Base-by-base conservation (phyloP, 805 yeast species). In the Candida ovalis region DNA sequence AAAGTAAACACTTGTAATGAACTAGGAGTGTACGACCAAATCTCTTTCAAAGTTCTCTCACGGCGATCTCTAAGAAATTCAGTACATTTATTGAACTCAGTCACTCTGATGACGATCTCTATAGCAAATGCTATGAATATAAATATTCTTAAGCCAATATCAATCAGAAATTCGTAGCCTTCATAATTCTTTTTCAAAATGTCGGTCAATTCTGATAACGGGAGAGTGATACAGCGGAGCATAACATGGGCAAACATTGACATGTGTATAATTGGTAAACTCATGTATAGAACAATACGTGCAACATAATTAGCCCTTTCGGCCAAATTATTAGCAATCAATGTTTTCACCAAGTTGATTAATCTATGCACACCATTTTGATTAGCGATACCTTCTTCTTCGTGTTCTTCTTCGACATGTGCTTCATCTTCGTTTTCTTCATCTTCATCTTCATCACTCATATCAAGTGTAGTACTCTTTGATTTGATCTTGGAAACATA, bases 141-240 rank as follows among this genome's bases (percentile, higher is more conserved):
- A 12, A 30, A 13, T 5, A 30, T 30, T 6, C 17, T 10, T 17
- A 30, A 13, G 4, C 9, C 6, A 30, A 12, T 17, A 12, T 30
- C 35, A 15, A 30, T 30, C 35, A 30, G n/a, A 15, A 12, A 7
- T 5, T 15, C n/a, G 15, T 30, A 12, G 5, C 35, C 35, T 30
- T 30, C 17, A 15, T 30, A 15, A 17, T 30, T 30, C 15, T 30
- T 30, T 17, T 30, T 30, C 35, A 30, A 30, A 12, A 30, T 12
- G 12, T 30, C 38, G 17, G 22, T 4, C 17, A 18, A 13, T 7
- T 35, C 17, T 7, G 8, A 17, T 10, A 35, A 17, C 5, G 38
- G 38, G 7, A 35, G 22, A n/a, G 37, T 43, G 17, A 51, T 46
- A 43, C 52, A 46, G 22, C 12, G 22, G 12, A 35, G 8, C 7